Evolutionary conservation across 768 basidiomycete genomes (phyloP), one percentile per base, ranked within the genome.

Genomic region (Tricholoma matsutake): DNA sequence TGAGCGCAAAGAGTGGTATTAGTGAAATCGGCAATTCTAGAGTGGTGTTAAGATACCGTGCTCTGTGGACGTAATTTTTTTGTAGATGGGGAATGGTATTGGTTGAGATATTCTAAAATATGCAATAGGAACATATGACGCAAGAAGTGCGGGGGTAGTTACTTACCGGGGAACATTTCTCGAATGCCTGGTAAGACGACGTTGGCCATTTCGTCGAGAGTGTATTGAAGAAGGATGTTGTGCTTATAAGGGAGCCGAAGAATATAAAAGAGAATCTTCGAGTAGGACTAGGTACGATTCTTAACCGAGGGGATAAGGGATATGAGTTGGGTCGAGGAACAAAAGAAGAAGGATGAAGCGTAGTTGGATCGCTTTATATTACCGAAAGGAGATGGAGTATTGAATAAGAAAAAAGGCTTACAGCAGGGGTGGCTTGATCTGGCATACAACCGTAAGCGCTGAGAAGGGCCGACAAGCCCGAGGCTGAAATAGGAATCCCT

Each of bases 91-190:
- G 63, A 58, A 53, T 60, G 57, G 28, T 56, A 59, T 52, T 49
- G 55, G 53, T 59, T 39, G 28, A 63, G 60, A 43, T 64, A 63
- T 61, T 60, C 64, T 61, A 35, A 32, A 43, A 7, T 43, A 7
- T 18, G 7, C 41, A 43, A 43, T 7, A 18, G 9, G 11, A 43
- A 14, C n/a, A n/a, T 37, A 9, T 9, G 13, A 9, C 41, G 18
- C 20, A 20, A 7, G 4, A 5, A 11, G 14, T 11, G 6, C 20
- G n/a, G 35, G 32, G n/a, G 29, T 18, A 1, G 45, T 20, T 11
- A 59, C 73, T 45, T 63, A 81, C 83, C 82, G 51, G 83, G 83
- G 62, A 84, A 85, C 76, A 83, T 80, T 73, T 47, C 56, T 6
- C 47, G 41, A 18, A 57, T 57, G 8, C 56, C 22, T n/a, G 56